Evolutionary conservation across 805 yeast genomes (phyloP).

Genomic region (Wickerhamomyces subpelliculosus): DNA sequence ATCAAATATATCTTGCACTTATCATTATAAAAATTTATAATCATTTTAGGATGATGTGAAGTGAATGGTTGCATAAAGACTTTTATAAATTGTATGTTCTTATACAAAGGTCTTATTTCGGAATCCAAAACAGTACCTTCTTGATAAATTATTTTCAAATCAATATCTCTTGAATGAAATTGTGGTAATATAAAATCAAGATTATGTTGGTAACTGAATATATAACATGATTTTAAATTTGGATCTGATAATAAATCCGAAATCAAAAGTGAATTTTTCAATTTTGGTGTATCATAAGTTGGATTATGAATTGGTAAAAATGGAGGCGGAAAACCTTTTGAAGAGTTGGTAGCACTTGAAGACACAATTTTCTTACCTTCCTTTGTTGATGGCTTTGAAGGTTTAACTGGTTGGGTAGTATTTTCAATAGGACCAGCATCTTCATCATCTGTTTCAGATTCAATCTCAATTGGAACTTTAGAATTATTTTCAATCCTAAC

Average conservation of each 20-base stretch:
- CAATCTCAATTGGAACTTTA: no score
- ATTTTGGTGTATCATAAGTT: slow-evolving; percentile 8
- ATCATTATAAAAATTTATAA: slow-evolving; percentile 47
- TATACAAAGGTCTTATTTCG: slow-evolving; percentile 3
- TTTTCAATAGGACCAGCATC: no score
- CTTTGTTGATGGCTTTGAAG: background rate
- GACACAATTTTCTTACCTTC: no score
- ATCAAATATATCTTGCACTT: slow-evolving; percentile 48
- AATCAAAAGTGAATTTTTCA: slow-evolving; percentile 19
- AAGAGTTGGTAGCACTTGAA: no score
- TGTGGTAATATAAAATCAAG: slow-evolving; percentile 31
- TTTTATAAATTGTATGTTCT: slow-evolving; percentile 16
- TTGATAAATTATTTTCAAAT: slow-evolving; percentile 25
- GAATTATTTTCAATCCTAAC: no score
- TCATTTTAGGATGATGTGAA: slow-evolving; percentile 63
- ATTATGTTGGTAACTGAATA: slow-evolving; percentile 44
- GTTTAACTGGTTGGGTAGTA: no score
- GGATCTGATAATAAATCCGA: slow-evolving; percentile 26
- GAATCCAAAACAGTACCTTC: slow-evolving; percentile 22
- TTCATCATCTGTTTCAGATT: no score
- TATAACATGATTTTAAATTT: slow-evolving; percentile 30
- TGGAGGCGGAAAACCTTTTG: slow-evolving; percentile 6
- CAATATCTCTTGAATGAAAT: slow-evolving; percentile 14
- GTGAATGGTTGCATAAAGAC: slow-evolving; percentile 33
- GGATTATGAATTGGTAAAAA: slow-evolving; percentile 17